These are phyloP conservation scores for Erysimum pusillum DNA, from an alignment of 441 rosid genomes.

Conservation along the genomic window DNA sequence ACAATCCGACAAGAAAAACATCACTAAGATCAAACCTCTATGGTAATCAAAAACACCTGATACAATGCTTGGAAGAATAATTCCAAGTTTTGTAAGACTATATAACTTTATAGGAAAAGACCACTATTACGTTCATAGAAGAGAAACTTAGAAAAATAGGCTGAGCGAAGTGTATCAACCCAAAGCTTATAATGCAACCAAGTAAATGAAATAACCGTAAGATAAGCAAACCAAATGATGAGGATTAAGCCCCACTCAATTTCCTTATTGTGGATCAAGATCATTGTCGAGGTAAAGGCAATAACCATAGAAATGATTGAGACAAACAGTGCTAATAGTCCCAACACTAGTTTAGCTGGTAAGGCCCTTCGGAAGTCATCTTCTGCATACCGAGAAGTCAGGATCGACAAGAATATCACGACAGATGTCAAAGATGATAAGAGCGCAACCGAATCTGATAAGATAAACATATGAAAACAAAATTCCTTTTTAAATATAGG, in stretches of 20 bases:
- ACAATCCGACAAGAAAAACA: too few species aligned
- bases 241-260: neutral
- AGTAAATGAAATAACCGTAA: neutral
- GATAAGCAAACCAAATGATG: neutral
- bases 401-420: conserved; percentile 30
- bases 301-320: neutral
- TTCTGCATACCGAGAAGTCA: conserved; percentile 41
- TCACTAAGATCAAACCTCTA: too few species aligned
- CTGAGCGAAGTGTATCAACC: neutral
- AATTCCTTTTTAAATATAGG: neutral
- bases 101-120: neutral
- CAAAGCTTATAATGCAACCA: neutral
- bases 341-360: conserved; percentile 39
- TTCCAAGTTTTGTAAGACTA: too few species aligned
- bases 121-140: neutral
- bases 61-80: too few species aligned
- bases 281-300: neutral
- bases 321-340: neutral
- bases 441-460: conserved; percentile 35
- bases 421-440: conserved; percentile 25
- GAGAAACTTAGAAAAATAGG: neutral
- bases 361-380: conserved; percentile 22
- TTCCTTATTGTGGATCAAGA: neutral
- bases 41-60: too few species aligned
- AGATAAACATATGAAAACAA: conserved; percentile 22